phyloP scores from a whole-genome alignment of 2,329 filamentous ascomycete genomes.

The Aureobasidium lini region DNA sequence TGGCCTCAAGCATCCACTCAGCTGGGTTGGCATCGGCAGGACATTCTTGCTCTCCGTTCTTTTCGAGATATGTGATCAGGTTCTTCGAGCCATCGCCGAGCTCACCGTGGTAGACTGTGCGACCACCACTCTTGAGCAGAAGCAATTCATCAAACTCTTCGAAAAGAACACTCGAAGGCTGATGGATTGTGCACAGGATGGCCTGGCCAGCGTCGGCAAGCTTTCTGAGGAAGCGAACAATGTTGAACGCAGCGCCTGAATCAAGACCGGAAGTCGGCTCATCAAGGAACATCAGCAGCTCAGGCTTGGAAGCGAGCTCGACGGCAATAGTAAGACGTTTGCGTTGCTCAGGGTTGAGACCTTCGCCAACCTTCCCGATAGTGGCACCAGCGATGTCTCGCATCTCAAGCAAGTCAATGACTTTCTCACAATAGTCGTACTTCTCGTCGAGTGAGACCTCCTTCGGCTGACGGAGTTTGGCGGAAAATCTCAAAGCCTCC shows the following conservation, averaged over 20 bases:
- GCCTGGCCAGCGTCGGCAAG: slow-evolving; percentile 45
- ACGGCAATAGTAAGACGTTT: slow-evolving; percentile 55
- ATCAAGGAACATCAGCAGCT: slow-evolving; percentile 57
- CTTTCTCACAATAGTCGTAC: slow-evolving; percentile 55
- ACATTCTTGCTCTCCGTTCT: slow-evolving; percentile 49
- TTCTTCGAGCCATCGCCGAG: slow-evolving; percentile 36
- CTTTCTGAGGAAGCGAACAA: slow-evolving; percentile 54
- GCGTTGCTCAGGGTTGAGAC: slow-evolving; percentile 54
- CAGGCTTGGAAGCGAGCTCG: slow-evolving; percentile 38
- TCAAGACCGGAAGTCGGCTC: slow-evolving; percentile 55
- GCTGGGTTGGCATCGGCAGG: slow-evolving; percentile 48
- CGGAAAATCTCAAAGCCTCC: slow-evolving; percentile 60
- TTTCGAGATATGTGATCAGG: slow-evolving; percentile 44
- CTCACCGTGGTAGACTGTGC: slow-evolving; percentile 42
- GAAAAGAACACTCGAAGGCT: slow-evolving; percentile 36
- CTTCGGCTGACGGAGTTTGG: slow-evolving; percentile 54
- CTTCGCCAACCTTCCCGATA: slow-evolving; percentile 55
- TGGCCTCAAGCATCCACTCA: slow-evolving; percentile 81
- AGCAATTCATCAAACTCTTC: slow-evolving; percentile 39
- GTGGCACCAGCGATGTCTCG: slow-evolving; percentile 58
- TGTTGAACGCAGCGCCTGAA: slow-evolving; percentile 56
- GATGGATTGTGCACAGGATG: slow-evolving; percentile 42
- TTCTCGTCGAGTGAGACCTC: slow-evolving; percentile 53
- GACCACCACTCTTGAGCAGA: slow-evolving; percentile 37
- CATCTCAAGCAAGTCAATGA: slow-evolving; percentile 61